phyloP scores from a whole-genome alignment of 768 basidiomycete species.

The Jaapia argillacea region DNA sequence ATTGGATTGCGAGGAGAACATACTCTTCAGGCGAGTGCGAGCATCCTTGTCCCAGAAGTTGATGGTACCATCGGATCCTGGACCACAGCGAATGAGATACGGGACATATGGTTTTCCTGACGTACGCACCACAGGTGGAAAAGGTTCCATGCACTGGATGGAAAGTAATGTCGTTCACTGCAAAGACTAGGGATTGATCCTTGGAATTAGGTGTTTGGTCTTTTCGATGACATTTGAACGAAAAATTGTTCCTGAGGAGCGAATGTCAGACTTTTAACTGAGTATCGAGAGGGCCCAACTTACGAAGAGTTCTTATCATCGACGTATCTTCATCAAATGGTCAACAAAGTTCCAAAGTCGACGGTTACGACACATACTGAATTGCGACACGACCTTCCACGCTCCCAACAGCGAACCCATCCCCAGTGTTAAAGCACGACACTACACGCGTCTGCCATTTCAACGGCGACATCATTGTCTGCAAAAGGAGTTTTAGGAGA shows the following conservation, averaged over 20 bases:
- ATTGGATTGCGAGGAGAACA: slow-evolving; percentile 11
- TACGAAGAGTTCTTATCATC: slow-evolving; percentile 75
- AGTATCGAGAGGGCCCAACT: slow-evolving; percentile 11
- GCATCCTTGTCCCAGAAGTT: slow-evolving; percentile 96
- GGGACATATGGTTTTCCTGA: background rate
- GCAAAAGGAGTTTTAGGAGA: slow-evolving; percentile 2
- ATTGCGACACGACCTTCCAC: slow-evolving; percentile 91
- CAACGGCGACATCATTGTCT: slow-evolving; percentile 79
- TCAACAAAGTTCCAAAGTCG: background rate
- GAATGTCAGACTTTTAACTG: background rate
- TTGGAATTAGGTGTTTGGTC: slow-evolving; percentile 23
- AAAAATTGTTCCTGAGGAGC: slow-evolving; percentile 35
- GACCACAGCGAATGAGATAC: background rate
- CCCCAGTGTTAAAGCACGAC: slow-evolving; percentile 70
- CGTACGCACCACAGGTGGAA: slow-evolving; percentile 25
- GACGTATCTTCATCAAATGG: slow-evolving; percentile 46
- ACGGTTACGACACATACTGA: slow-evolving; percentile 52
- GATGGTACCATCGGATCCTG: slow-evolving; percentile 78
- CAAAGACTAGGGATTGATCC: slow-evolving; percentile 37
- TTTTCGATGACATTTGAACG: slow-evolving; percentile 43
- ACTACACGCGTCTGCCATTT: slow-evolving; percentile 92
- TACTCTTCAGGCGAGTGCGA: slow-evolving; percentile 86
- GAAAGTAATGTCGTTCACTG: slow-evolving; percentile 49
- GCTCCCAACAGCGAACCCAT: slow-evolving; percentile 78
- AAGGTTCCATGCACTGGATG: slow-evolving; percentile 46